Percentiles rank a stretch among this genome's conserved stretches.
Evolutionary conservation across 305 asterid species (phyloP).

Genomic region (Striga hermonthica): DNA sequence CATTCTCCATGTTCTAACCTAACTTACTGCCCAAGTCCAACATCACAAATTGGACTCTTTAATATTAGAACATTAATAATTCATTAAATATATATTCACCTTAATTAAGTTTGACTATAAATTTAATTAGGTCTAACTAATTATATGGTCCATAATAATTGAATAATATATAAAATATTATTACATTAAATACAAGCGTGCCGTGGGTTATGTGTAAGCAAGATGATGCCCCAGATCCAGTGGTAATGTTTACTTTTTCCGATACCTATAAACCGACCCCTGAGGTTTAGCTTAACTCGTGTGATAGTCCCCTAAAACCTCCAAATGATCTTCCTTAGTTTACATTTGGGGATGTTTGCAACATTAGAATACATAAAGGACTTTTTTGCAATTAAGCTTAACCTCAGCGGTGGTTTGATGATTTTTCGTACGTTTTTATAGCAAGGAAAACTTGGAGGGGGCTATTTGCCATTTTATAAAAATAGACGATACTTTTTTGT

Average conservation of each 20-base stretch:
- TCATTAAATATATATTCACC: too few species aligned
- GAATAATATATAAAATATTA: too few species aligned
- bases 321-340: too few species aligned
- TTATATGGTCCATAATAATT: too few species aligned
- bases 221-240: slow-evolving; percentile 94
- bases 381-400: not conserved
- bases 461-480: not conserved
- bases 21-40: too few species aligned
- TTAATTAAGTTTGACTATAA: too few species aligned
- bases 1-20: too few species aligned
- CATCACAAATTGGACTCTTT: too few species aligned
- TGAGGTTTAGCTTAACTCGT: not conserved
- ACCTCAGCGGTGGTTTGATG: not conserved
- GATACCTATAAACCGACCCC: not conserved
- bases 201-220: slow-evolving; percentile 99
- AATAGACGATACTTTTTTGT: not conserved
- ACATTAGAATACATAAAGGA: not conserved
- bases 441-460: not conserved
- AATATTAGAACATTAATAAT: too few species aligned
- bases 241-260: slow-evolving; percentile 46
- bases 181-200: slow-evolving; percentile 74
- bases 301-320: not conserved
- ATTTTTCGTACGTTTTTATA: not conserved
- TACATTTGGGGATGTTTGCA: not conserved
- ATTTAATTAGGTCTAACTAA: too few species aligned